phyloP scores from a whole-genome alignment of 768 basidiomycete species.

The Lentinula lateritia region DNA sequence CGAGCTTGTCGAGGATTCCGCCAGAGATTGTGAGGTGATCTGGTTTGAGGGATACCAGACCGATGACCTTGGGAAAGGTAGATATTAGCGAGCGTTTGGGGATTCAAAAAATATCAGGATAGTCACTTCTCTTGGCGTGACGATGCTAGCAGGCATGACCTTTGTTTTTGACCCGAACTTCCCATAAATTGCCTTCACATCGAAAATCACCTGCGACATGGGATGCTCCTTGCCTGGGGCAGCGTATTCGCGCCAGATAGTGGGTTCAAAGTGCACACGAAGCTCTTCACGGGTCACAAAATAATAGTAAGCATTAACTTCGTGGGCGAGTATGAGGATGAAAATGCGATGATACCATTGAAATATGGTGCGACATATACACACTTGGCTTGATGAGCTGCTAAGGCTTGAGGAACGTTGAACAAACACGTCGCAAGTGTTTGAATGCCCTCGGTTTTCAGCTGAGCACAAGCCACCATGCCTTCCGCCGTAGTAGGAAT shows the following conservation, averaged over 20 bases:
- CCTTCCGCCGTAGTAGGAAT: conserved; percentile 52
- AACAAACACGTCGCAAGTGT: conserved; percentile 54
- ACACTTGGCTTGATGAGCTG: conserved; percentile 48
- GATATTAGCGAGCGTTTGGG: neutral
- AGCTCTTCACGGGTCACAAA: conserved; percentile 24
- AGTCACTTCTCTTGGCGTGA: conserved; percentile 26
- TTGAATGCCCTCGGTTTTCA: conserved; percentile 39
- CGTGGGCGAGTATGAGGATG: conserved; percentile 1
- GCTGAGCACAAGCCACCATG: conserved; percentile 40
- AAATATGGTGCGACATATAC: conserved; percentile 51
- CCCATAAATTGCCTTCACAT: conserved; percentile 33
- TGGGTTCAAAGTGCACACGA: conserved; percentile 39
- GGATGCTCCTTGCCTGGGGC: conserved; percentile 36
- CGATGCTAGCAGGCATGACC: conserved; percentile 46
- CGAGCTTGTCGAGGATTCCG: conserved; percentile 32
- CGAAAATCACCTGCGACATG: conserved; percentile 30
- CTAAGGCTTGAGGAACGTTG: conserved; percentile 48
- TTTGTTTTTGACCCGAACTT: conserved; percentile 30
- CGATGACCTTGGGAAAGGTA: conserved; percentile 27
- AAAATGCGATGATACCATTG: conserved; percentile 31
- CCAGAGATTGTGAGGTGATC: conserved; percentile 40
- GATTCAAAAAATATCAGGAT: neutral
- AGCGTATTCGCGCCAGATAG: conserved; percentile 31
- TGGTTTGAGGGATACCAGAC: conserved; percentile 32
- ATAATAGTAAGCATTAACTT: neutral